These are phyloP conservation scores for Clavaria fumosa DNA, from an alignment of 768 basidiomycete species.

Conservation along the genomic window DNA sequence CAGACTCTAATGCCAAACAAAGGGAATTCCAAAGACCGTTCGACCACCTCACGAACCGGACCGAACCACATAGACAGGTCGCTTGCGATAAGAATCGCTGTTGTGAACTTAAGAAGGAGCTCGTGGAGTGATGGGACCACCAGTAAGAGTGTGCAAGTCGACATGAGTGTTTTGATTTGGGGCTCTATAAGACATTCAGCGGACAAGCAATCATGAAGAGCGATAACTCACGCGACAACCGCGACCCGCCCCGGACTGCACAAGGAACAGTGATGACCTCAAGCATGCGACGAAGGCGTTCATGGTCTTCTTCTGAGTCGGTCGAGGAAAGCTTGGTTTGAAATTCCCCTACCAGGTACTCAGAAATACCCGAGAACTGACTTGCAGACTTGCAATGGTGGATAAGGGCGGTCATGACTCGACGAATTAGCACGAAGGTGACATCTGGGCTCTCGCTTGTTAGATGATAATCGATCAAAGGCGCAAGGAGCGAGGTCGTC, in stretches of 20 bases:
- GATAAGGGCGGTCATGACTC: constrained; percentile 62
- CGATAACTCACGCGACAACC: constrained; percentile 38
- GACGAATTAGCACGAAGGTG: constrained; percentile 45
- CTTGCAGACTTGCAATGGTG: constrained; percentile 69
- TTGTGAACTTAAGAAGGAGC: constrained; percentile 21
- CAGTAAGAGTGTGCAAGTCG: constrained; percentile 18
- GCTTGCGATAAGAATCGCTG: constrained; percentile 25
- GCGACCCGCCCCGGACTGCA: constrained; percentile 57
- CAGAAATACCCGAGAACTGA: constrained; percentile 41
- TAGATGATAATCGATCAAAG: constrained; percentile 43
- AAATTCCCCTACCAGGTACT: constrained; percentile 33
- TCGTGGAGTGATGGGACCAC: constrained; percentile 16
- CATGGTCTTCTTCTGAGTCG: constrained; percentile 15
- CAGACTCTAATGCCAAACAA: constrained; percentile 39
- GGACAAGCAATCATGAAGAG: not conserved
- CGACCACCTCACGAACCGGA: constrained; percentile 40
- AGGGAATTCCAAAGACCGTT: constrained; percentile 27
- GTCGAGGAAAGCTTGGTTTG: constrained; percentile 12
- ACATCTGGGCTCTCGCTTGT: constrained; percentile 21
- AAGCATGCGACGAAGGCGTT: constrained; percentile 34
- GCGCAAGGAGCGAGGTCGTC: constrained; percentile 42
- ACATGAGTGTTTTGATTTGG: constrained; percentile 22
- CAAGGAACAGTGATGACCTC: constrained; percentile 41
- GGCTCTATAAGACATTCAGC: not conserved
- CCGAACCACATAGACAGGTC: constrained; percentile 37